Base-by-base conservation (phyloP, 2,329 filamentous ascomycete genomes). In the Talaromyces sp. region DNA sequence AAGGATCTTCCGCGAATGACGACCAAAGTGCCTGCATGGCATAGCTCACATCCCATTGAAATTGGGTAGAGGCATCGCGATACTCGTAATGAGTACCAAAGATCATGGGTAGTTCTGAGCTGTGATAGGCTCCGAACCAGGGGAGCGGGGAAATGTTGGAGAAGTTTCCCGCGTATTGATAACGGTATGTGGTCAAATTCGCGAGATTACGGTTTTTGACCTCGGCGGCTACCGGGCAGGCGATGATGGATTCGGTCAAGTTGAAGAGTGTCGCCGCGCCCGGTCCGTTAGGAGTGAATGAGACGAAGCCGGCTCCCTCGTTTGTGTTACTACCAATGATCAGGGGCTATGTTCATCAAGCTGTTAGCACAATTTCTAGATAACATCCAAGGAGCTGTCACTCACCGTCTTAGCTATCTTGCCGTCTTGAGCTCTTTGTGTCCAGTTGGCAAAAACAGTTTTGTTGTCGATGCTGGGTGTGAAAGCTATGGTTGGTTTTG, bases 121-220 rank as follows among this genome's bases (percentile, higher is more conserved):
- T 72, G 62, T 82, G 79, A 58, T 78, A 82, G 1, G 78, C 78
- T 7, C 79, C 79, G 62, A 80, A 71, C 78, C 79, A 82, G 3
- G 71, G 64, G 47, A 70, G 70, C 0, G 74, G 74, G 16, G 73
- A 70, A 24, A 80, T 71, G 64, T 81, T 81, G 33, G 75, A 70
- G 66, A 77, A 81, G 57, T 76, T 76, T 19, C 78, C 78, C 3
- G 73, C 72, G 63, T 79, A 79, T 48, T 75, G 70, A 66, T 77
- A 80, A 24, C 78, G 74, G 67, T 75, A 81, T 4, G 77, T 77
- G 1, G 73, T 70, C 0, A 72, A 66, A 16, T 71, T 72, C 35
- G 69, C 65, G 13, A 59, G 67, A 69, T 70, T 74, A 60, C 67
- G 75, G 57, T 69, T 70, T 37, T 62, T 69, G 39, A 70, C 74